These are phyloP conservation scores for Zygosaccharomyces sapae DNA, from an alignment of 1,139 yeast species.

Conservation along the genomic window DNA sequence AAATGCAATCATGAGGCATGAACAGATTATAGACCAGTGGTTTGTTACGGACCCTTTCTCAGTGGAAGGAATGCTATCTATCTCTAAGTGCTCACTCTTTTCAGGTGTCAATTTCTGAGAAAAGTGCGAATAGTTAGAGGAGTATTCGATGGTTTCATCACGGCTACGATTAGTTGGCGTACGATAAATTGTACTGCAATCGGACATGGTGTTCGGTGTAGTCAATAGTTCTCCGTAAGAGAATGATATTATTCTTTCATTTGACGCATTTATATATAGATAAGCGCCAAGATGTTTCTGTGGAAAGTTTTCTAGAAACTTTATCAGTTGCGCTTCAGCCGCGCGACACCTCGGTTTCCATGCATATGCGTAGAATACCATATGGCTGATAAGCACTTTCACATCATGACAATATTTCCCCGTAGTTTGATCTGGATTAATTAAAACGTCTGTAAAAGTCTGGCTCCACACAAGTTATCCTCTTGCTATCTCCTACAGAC, in stretches of 20 bases:
- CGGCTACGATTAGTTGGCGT: not conserved
- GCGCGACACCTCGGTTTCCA: not conserved
- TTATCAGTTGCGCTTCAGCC: not conserved
- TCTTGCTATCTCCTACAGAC: no score
- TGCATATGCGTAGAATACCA: not conserved
- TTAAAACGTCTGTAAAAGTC: no score
- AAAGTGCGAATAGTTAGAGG: not conserved
- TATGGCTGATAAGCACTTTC: not conserved
- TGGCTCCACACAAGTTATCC: no score
- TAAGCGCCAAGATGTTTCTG: not conserved
- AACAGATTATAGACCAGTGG: constrained; percentile 8
- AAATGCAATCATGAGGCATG: constrained; percentile 47
- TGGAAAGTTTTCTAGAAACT: not conserved
- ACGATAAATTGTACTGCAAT: not conserved
- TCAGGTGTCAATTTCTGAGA: not conserved
- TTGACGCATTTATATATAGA: not conserved
- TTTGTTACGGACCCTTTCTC: constrained; percentile 3
- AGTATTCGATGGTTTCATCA: constrained; percentile 1
- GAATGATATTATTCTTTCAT: not conserved
- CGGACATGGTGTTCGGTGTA: not conserved
- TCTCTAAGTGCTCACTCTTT: not conserved
- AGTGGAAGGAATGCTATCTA: not conserved
- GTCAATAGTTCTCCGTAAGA: not conserved
- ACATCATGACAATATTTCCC: no score
- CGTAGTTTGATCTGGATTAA: no score